Evolutionary conservation across 2,329 filamentous ascomycete genomes (phyloP), one percentile per base, ranked within the genome.

Genomic region (Beauveria asiatica): DNA sequence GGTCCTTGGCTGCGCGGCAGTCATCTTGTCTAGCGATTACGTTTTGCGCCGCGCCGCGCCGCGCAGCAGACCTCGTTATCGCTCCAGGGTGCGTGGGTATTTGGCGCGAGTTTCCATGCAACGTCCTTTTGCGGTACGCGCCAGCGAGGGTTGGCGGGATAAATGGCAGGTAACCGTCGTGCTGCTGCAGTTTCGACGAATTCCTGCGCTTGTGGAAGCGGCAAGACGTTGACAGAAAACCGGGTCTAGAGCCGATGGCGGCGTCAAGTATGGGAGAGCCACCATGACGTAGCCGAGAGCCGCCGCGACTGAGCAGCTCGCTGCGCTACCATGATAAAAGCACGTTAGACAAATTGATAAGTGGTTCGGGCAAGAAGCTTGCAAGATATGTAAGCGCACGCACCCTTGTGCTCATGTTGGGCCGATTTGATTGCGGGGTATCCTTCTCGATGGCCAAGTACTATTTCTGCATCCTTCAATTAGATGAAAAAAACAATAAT

Each of bases 1-100:
- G 61, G 74, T 76, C 65, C 81, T 72, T 3, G 30, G 44, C 45
- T 56, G 50, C 21, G 57, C 65, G 48, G 68, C 65, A 66, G 39
- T 27, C 57, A 58, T 58, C 21, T 44, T 46, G 39, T 19, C 9
- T 16, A 37, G 33, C 5, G 1, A 5, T n/a, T 25, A n/a, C 11
- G 52, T 16, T 33, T 3, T 13, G 41, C 41, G 27, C 53, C 53
- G n/a, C 25, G 27, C 53, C 53, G n/a, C 25, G 27, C 13, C 41
- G 41, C 41, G 39, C 23, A 2, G 41, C 10, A 33, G 41, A 41
- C 52, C 52, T 44, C n/a, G 16, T 44, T 30, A 42, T 23, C 23
- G 17, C 39, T 54, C 52, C 23, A 17, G 37, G 5, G 27, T 30
- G 52, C 17, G 52, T 9, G 10, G n/a, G 13, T 46, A 16, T 44